phyloP scores from a whole-genome alignment of 331 rosid genomes.

The Malus hybrid region DNA sequence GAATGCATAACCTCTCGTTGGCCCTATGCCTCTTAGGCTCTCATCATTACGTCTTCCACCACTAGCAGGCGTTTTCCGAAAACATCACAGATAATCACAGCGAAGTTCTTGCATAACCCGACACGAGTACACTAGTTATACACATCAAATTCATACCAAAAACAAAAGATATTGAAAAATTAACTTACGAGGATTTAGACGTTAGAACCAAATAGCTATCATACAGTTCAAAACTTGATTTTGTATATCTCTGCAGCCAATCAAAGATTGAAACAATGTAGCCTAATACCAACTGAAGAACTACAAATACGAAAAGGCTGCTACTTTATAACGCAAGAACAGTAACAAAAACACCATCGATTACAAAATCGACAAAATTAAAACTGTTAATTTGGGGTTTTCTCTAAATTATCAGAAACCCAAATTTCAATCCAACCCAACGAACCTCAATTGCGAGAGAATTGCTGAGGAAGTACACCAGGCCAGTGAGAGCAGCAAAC shows the following conservation, averaged over 20 bases:
- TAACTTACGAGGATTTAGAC: no score
- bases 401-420: neutral
- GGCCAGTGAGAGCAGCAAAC: slow-evolving; percentile 91
- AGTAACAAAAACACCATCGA: neutral
- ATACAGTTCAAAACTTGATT: no score
- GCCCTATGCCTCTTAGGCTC: no score
- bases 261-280: neutral
- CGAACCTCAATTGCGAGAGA: slow-evolving; percentile 90
- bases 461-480: slow-evolving; percentile 91
- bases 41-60: no score
- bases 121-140: neutral
- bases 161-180: no score
- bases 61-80: no score
- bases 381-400: neutral
- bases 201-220: no score
- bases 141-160: no score
- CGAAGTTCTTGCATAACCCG: neutral
- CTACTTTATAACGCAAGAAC: neutral
- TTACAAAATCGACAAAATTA: neutral
- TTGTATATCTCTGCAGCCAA: neutral
- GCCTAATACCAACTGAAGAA: neutral
- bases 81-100: neutral
- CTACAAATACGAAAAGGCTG: neutral
- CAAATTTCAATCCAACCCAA: neutral
- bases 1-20: neutral